Evolutionary conservation across 768 basidiomycete genomes (phyloP), one percentile per base, ranked within the genome.

Genomic region (Suillus paluster): DNA sequence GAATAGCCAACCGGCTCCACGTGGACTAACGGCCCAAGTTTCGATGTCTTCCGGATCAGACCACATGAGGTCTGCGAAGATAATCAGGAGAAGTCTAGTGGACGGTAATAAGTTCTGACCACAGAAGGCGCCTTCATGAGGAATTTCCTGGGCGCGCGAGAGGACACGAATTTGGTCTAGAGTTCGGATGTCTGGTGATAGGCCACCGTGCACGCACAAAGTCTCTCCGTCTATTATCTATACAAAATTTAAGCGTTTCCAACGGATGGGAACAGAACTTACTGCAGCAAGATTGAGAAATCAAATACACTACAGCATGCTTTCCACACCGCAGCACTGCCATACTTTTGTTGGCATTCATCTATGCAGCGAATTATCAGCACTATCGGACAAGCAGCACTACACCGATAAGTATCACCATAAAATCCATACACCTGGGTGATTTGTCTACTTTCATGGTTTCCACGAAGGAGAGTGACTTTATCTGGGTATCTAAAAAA

Each of bases 381-480:
- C 25, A 38, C 53, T 23, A 25, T 25, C 10, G 23, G 5, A 17
- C 23, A 54, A 25, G 53, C 5, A 54, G 15, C 21, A 38, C 21
- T 38, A 8, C 8, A 9, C 49, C 11, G 4, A 56, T 14, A 44
- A 30, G 17, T 73, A 87, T 64, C 61, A 95, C 95, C 95, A 71
- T 97, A 98, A 75, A 97, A 98, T n/a, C 96, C 97, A 63, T 98
- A 98, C 2, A 95, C 97, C 70, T 99, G 97, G 5, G 97, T 99
- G 68, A 99, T 99, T 75, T 99, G 97, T 64, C 97, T 80, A 68
- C 93, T 95, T 75, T 98, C 97, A 73, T 99, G 97, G 76, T 99
- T 99, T 42, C 97, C 96, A 36, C 97, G 84, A 15, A 99, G 82
- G 2, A 98, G 79, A 3, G 94, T 96, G 60, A 99, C 92, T 68